Base-by-base conservation (phyloP, 371 early-diverging fungal genomes). In the Mucor ambiguus region DNA sequence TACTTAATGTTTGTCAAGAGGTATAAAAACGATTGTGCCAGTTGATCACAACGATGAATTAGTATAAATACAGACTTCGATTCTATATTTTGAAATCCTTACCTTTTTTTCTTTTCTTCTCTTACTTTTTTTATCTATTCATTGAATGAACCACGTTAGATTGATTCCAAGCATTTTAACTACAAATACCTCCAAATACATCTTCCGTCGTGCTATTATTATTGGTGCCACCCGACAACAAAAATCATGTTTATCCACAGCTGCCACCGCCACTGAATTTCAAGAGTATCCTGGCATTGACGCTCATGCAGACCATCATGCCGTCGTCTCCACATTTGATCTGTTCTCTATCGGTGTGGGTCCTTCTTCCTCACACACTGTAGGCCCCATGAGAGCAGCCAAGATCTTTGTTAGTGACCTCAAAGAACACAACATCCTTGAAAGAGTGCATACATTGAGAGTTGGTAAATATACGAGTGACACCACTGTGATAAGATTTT, bases 351-450 rank as follows among this genome's bases (percentile, higher is more conserved):
- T 97, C 61, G 96, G 97, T 30, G 91, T 96, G 18, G 97, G 97
- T 0, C 97, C 97, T 0, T 93, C 94, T 20, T 93, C 94, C 75
- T 91, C 93, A 55, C 92, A 92, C 71, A 93, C 93, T 0, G 95
- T 96, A 12, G 96, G 97, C 18, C 97, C 97, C 4, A 96, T 97
- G 96, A 89, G 97, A 32, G 96, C 97, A 11, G 95, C 95, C 32
- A 94, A 93, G 78, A 93, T 95, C 60, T 97, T 97, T 80, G 85
- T 95, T 30, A 85, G 87, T 64, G 95, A 96, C 65, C 72, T 96
- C 48, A 84, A 85, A 80, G 82, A 88, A 18, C 88, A 89, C 69
- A 67, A 80, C 4, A 81, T 95, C n/a, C 83, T 95, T 12, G 86
- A 87, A 18, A 86, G 82, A 69, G 91, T 93, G 3, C 67, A 68